Percentiles rank a stretch among this genome's conserved stretches.
phyloP scores from a whole-genome alignment of 495 filamentous ascomycete genomes.

The Penicillium simplicissimum region DNA sequence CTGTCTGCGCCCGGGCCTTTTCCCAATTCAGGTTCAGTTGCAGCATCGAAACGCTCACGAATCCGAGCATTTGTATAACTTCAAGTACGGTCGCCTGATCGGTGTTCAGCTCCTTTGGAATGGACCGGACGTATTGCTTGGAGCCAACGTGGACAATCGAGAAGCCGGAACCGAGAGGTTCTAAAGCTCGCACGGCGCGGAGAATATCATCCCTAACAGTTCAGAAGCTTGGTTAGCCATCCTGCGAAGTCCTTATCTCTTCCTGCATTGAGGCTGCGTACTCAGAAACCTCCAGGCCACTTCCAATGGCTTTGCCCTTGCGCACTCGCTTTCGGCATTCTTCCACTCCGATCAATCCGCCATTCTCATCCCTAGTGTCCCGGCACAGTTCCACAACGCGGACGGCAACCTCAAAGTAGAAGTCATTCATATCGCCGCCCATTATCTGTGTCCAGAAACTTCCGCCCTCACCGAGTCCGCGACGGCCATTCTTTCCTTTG shows the following conservation, averaged over 20 bases:
- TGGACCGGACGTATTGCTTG: conserved; percentile 84
- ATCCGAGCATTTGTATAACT: conserved; percentile 80
- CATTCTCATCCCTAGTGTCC: conserved; percentile 85
- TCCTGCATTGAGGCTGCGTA: conserved; percentile 22
- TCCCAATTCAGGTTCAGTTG: conserved; percentile 89
- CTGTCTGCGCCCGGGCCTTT: conserved; percentile 78
- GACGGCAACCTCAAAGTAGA: conserved; percentile 95
- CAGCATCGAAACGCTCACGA: conserved; percentile 88
- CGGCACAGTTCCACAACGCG: conserved; percentile 91
- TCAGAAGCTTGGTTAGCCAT: background rate
- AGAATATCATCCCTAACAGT: conserved; percentile 78
- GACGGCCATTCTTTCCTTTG: conserved; percentile 51
- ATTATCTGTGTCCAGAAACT: conserved; percentile 93
- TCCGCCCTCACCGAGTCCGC: conserved; percentile 46
- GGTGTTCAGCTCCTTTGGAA: conserved; percentile 94
- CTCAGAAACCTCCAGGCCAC: conserved; percentile 69
- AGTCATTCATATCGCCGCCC: conserved; percentile 90
- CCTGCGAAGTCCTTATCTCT: background rate
- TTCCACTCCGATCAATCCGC: conserved; percentile 80
- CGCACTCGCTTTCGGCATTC: conserved; percentile 76
- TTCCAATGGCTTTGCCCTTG: conserved; percentile 69
- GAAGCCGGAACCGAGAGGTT: conserved; percentile 86
- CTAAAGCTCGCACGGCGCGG: conserved; percentile 82
- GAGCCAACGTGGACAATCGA: conserved; percentile 76
- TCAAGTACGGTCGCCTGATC: conserved; percentile 93